Base-by-base conservation (phyloP, 2,329 filamentous ascomycete genomes). In the Didymosphaeria variabile region DNA sequence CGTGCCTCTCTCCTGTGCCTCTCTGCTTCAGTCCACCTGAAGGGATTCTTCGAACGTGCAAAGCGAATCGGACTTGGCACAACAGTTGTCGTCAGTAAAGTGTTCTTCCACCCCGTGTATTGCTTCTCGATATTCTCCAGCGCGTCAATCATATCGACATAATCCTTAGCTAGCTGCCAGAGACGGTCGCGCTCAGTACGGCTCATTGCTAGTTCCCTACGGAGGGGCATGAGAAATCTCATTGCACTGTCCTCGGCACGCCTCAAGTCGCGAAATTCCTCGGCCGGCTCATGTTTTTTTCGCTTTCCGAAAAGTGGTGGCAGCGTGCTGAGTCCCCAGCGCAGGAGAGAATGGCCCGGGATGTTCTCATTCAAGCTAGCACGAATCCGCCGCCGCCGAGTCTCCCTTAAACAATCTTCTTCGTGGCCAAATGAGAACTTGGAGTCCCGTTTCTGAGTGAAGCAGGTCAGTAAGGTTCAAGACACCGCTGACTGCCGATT, bases 381-480 rank as follows among this genome's bases (percentile, higher is more conserved):
- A 9, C 63, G 63, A 7, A 75, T 52, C 1, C 67, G 66, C 15
- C 65, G 58, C n/a, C 74, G 72, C n/a, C 74, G 70, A 1, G 72
- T 45, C 2, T 62, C 52, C 21, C 73, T 68, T 2, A 77, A 57
- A 55, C 72, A 73, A 55, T 77, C 73, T 63, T 74, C 73, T 13
- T 55, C 19, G 46, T 65, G 65, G 34, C 57, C 64, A 54, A 67
- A 76, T 1, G 73, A 73, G 38, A 67, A 73, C 0, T 1, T 10
- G 0, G 62, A 62, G 6, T 63, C 40, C 29, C 32, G 49, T 52
- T 68, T 72, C 66, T 72, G 44, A 19, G 2, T 19, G 6, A 1
- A 32, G 13, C 26, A 13, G 45, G 55, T 58, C 40, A 58, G 55
- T 36, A 40, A 6, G n/a, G 10, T 13, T 40, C 5, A 5, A 19